Evolutionary conservation across 345 rosid species (phyloP), one percentile per base, ranked within the genome.

Genomic region (Arabis hirsuta): DNA sequence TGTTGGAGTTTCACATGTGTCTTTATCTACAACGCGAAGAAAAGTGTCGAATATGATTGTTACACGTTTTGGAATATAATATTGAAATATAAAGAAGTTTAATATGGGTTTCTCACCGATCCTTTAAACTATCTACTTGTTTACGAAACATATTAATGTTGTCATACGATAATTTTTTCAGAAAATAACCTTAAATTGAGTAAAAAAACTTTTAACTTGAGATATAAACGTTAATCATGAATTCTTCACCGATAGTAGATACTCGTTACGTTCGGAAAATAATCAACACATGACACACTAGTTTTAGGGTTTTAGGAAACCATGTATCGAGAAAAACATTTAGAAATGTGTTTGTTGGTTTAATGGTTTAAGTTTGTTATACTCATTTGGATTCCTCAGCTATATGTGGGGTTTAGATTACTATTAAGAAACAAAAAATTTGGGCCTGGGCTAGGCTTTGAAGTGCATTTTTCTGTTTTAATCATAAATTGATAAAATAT

Each of bases 1-100:
- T 71, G 55, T 61, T 29, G 14, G 53, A 52, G 44, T 51, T 42
- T 71, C 69, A 19, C 61, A 42, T 61, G 62, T 56, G 13, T 55
- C 44, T 4, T 45, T 13, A 26, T 57, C 47, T 45, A 36, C 65
- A 56, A 45, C n/a, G 47, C 48, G 6, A 47, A 69, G 31, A 50
- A 7, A 47, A 38, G 32, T 26, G 5, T 47, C 16, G 27, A 26
- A 10, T 38, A 19, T 68, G 14, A 68, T 32, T 19, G 32, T 43
- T 42, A 16, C 10, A 68, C 13, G 44, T 45, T 57, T 46, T 22
- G 4, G 29, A 20, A 47, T 32, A 4, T 48, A 48, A 31, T 7
- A 43, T 39, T 24, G 48, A 44, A 39, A 61, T 61, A 43, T 44
- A 14, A 13, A 31, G 41, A 44, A 9, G 19, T n/a, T 26, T 8